Conservation (phyloP, 2,329 filamentous ascomycete genomes). For the Myriosclerotinia scirpicola region DNA sequence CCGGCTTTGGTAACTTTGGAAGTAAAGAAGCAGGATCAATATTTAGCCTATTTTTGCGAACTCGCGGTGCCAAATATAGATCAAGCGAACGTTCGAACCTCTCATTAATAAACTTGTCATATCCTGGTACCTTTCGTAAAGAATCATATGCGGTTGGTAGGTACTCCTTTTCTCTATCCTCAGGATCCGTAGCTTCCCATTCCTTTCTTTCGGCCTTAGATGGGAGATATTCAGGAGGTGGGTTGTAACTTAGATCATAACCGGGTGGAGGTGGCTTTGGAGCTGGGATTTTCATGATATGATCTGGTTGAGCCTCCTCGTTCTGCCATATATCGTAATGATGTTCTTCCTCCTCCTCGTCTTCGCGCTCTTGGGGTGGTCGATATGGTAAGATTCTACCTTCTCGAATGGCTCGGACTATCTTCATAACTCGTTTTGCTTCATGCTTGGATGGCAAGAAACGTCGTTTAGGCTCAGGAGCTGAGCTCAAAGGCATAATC, state of each 20-base stretch:
- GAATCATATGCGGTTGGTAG: slow-evolving; percentile 80
- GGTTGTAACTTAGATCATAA: slow-evolving; percentile 96
- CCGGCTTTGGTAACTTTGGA: slow-evolving; percentile 87
- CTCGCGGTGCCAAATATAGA: slow-evolving; percentile 87
- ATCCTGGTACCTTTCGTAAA: slow-evolving; percentile 87
- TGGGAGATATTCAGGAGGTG: slow-evolving; percentile 89
- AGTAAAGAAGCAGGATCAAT: slow-evolving; percentile 93
- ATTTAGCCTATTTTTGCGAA: slow-evolving; percentile 91
- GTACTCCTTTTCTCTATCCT: slow-evolving; percentile 88
- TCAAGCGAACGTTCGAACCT: slow-evolving; percentile 94
- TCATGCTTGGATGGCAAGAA: slow-evolving; percentile 98
- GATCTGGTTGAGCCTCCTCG: slow-evolving; percentile 76
- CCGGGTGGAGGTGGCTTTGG: slow-evolving; percentile 91
- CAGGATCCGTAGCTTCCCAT: slow-evolving; percentile 84
- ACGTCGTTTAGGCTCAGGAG: slow-evolving; percentile 91
- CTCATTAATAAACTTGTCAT: slow-evolving; percentile 87
- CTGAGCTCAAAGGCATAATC: slow-evolving; percentile 90
- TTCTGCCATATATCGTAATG: slow-evolving; percentile 91
- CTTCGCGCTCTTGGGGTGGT: slow-evolving; percentile 67
- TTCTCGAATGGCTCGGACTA: slow-evolving; percentile 92
- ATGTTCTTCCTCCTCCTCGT: slow-evolving; percentile 70
- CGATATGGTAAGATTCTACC: slow-evolving; percentile 91
- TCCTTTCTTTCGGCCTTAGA: slow-evolving; percentile 77
- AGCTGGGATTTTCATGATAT: slow-evolving; percentile 92
- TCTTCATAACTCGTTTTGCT: slow-evolving; percentile 93